Evolutionary conservation across 192 early-diverging fungal genomes (phyloP).

Genomic region (Podochytrium sp.): DNA sequence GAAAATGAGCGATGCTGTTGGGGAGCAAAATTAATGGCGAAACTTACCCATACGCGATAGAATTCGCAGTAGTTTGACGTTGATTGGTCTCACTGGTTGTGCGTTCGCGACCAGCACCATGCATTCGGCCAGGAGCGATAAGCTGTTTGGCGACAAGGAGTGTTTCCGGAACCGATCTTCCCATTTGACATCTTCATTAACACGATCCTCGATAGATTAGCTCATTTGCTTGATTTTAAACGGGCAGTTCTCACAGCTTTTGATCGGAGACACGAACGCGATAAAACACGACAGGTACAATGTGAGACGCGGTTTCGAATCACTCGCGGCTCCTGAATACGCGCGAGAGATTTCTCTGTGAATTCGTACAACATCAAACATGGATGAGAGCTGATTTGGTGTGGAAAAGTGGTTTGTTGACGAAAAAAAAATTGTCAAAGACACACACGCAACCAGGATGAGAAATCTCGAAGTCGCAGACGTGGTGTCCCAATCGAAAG

Average conservation of each 20-base stretch:
- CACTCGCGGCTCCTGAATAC: neutral
- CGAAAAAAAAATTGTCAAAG: neutral
- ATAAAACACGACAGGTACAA: conserved; percentile 13
- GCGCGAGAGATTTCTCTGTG: neutral
- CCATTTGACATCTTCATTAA: conserved; percentile 31
- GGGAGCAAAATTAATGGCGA: neutral
- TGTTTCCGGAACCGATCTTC: conserved; percentile 29
- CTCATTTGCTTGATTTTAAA: conserved; percentile 44
- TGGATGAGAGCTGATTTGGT: neutral
- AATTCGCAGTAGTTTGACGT: conserved; percentile 30
- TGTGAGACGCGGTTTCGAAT: neutral
- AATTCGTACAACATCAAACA: conserved; percentile 21
- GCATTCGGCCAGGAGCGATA: neutral
- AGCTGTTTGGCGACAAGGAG: conserved; percentile 5
- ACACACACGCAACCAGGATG: too few species aligned
- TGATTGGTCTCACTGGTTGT: neutral
- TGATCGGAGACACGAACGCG: conserved; percentile 18
- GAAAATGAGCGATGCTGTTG: neutral
- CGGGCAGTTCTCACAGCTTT: conserved; percentile 5
- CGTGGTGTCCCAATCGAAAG: too few species aligned
- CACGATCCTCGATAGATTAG: neutral
- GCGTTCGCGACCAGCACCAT: neutral
- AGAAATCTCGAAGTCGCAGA: too few species aligned
- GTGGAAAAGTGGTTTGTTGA: neutral
- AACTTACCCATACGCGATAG: conserved; percentile 25